phyloP scores from a whole-genome alignment of 257 asterid species.

The Plantago major region DNA sequence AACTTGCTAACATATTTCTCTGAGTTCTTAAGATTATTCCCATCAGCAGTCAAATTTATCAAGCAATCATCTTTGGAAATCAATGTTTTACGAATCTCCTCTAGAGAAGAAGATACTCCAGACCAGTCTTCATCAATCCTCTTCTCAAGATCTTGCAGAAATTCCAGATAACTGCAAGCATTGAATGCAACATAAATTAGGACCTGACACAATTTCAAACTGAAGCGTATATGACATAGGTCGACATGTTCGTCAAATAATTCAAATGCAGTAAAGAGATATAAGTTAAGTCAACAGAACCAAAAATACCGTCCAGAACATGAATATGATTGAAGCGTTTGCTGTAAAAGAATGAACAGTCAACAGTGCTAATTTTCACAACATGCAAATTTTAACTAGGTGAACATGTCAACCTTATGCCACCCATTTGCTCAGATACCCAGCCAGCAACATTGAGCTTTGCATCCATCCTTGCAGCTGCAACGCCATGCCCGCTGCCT shows the following conservation, averaged over 20 bases:
- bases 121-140: conserved; percentile 79
- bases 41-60: conserved; percentile 85
- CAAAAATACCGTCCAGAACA: neutral
- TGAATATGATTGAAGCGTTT: neutral
- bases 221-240: neutral
- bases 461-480: conserved; percentile 97
- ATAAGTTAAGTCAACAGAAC: no score
- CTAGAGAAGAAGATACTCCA: conserved; percentile 77
- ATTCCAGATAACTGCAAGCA: conserved; percentile 87
- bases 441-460: conserved; percentile 96
- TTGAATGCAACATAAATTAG: conserved; percentile 13
- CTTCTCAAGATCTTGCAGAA: conserved; percentile 67
- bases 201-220: neutral
- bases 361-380: no score
- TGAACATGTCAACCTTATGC: conserved; percentile 54
- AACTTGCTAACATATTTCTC: conserved; percentile 71
- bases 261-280: no score
- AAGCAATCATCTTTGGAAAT: conserved; percentile 78
- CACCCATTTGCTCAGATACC: conserved; percentile 98
- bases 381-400: neutral
- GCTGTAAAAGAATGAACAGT: no score
- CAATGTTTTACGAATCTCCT: conserved; percentile 78
- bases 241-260: neutral
- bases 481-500: conserved; percentile 98
- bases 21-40: conserved; percentile 56